Evolutionary conservation across 371 early-diverging fungal species (phyloP).

Genomic region (Lichtheimia corymbifera): DNA sequence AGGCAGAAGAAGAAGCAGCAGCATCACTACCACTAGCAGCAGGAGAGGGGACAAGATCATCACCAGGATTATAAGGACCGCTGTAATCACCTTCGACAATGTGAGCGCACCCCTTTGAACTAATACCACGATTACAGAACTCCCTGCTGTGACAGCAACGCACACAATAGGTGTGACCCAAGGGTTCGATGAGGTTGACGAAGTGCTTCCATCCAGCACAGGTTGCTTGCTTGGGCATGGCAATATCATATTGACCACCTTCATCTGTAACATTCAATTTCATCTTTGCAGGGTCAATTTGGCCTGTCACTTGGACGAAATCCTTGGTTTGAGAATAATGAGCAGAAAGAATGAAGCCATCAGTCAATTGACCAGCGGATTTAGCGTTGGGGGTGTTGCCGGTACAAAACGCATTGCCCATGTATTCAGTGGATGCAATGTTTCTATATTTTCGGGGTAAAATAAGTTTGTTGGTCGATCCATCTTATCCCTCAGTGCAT

Average conservation of each 20-base stretch:
- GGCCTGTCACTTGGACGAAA: slow-evolving; percentile 58
- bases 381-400: slow-evolving; percentile 41
- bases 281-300: slow-evolving; percentile 43
- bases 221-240: slow-evolving; percentile 43
- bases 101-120: slow-evolving; percentile 35
- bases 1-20: slow-evolving; percentile 10
- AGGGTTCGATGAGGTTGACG: slow-evolving; percentile 56
- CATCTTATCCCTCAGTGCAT: no score
- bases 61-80: slow-evolving; percentile 19
- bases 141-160: slow-evolving; percentile 45
- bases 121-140: slow-evolving; percentile 31
- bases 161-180: slow-evolving; percentile 48
- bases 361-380: slow-evolving; percentile 34
- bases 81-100: slow-evolving; percentile 46
- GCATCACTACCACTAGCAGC: slow-evolving; percentile 1
- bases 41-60: slow-evolving; percentile 4
- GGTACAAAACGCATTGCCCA: slow-evolving; percentile 54
- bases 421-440: slow-evolving; percentile 47
- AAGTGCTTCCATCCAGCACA: slow-evolving; percentile 50
- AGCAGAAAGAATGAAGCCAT: slow-evolving; percentile 50
- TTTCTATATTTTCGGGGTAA: slow-evolving; percentile 10
- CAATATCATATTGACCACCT: slow-evolving; percentile 49
- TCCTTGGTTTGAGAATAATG: slow-evolving; percentile 40
- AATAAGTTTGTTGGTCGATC: no score
- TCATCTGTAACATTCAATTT: slow-evolving; percentile 38